Base-by-base conservation (phyloP, 306 rosid species). In the Potentilla sterilis region DNA sequence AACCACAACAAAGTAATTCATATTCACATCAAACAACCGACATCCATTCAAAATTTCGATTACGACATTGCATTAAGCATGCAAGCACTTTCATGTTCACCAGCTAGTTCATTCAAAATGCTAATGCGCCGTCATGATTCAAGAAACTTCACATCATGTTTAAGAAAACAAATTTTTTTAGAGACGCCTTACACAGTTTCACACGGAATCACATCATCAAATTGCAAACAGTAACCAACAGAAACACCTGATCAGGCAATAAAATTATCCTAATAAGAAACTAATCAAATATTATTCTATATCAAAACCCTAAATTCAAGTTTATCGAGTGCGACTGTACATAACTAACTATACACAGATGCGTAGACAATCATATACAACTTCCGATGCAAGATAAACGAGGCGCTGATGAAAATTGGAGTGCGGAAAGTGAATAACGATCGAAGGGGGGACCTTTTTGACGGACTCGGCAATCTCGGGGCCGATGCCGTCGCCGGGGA, bases 401-500 rank as follows among this genome's bases (percentile, higher is more conserved):
- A 42, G 0, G 5, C 11, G 9, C 1, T 22, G 61, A 69, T 11
- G 3, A 8, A 32, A 70, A 65, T 55, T 42, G 6, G 55, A 55
- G 6, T 40, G 19, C n/a, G 35, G 10, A 32, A 42, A 15, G 55
- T 13, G 35, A 12, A 28, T 11, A 19, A 46, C 61, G 70, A 67
- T 77, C 69, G 38, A 67, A 72, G 1, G 70, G 32, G 49, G 73
- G 57, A 94, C 97, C 97, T 94, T 84, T 79, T 92, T 94, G 82
- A 94, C 97, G 81, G 98, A 90, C 40, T 92, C 93, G 54, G 98
- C 81, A 83, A 94, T 94, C 89, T 96, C 97, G 61, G 98, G 98
- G 42, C 98, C 98, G 55, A 94, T 94, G 41, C 98, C 98, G 79
- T 94, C 98, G 73, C 98, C 97, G 74, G 97, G 98, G 79, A 94